phyloP scores from a whole-genome alignment of 2,329 filamentous ascomycete species.

The Fusarium udum region DNA sequence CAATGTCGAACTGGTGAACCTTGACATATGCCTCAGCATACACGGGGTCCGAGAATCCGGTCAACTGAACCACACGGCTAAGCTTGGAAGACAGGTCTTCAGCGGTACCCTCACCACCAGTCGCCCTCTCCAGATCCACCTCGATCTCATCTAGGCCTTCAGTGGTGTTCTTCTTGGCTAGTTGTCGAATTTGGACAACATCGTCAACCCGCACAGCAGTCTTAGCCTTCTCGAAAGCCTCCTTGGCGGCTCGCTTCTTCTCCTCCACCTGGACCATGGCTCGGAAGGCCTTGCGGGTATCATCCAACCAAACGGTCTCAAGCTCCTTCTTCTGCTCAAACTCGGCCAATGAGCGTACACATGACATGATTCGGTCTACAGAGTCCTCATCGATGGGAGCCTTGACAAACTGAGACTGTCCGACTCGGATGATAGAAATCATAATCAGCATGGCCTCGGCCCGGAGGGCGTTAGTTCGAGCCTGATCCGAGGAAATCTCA shows the following conservation, averaged over 20 bases:
- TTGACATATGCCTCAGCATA: slow-evolving; percentile 99
- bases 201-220: slow-evolving; percentile 95
- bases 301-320: slow-evolving; percentile 90
- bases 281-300: slow-evolving; percentile 94
- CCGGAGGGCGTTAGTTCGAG: slow-evolving; percentile 90
- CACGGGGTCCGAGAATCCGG: slow-evolving; percentile 96
- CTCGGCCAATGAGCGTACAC: slow-evolving; percentile 89
- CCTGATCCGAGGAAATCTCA: slow-evolving; percentile 86
- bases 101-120: slow-evolving; percentile 82
- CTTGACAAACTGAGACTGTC: slow-evolving; percentile 99
- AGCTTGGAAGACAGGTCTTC: slow-evolving; percentile 95
- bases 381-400: slow-evolving; percentile 97
- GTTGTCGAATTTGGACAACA: slow-evolving; percentile 89
- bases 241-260: slow-evolving; percentile 96
- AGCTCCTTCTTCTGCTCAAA: slow-evolving; percentile 90
- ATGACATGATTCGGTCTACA: slow-evolving; percentile 98
- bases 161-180: slow-evolving; percentile 87
- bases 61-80: slow-evolving; percentile 94
- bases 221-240: slow-evolving; percentile 91
- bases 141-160: slow-evolving; percentile 89
- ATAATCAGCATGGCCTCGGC: slow-evolving; percentile 99
- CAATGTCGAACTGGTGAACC: slow-evolving; percentile 98
- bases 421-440: slow-evolving; percentile 98
- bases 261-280: slow-evolving; percentile 98
- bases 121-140: slow-evolving; percentile 90